Percentiles rank a stretch among this genome's conserved stretches.
These are phyloP conservation scores for Trichosanthes truncata DNA, from an alignment of 306 rosid species.

Conservation along the genomic window DNA sequence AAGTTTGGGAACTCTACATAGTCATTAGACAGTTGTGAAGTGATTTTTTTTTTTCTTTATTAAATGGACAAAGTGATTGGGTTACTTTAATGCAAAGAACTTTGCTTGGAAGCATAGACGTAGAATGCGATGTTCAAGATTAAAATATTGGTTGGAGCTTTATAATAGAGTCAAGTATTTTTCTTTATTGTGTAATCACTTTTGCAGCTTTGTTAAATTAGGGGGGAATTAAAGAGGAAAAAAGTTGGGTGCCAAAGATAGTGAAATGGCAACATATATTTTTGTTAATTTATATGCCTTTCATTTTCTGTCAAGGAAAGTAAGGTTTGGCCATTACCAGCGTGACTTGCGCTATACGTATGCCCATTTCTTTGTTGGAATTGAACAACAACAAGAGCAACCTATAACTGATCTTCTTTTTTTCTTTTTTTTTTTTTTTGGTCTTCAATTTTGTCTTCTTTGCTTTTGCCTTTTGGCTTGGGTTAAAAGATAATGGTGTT, in stretches of 20 bases:
- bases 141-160: background rate
- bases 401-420: background rate
- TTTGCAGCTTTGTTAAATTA: background rate
- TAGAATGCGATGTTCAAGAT: background rate
- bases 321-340: background rate
- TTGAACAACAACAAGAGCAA: background rate
- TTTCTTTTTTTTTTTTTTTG: background rate
- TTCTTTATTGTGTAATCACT: background rate
- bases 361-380: background rate
- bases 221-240: background rate
- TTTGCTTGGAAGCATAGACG: constrained; percentile 6
- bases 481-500: background rate
- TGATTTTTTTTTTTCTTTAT: background rate
- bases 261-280: background rate
- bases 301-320: constrained; percentile 11
- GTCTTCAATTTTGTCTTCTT: background rate
- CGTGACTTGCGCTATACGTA: constrained; percentile 2
- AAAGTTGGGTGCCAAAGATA: background rate
- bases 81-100: background rate
- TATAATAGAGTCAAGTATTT: background rate
- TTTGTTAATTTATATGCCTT: background rate
- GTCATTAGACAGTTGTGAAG: background rate
- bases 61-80: background rate
- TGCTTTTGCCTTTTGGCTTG: background rate
- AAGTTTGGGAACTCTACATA: background rate